A percentile compares a stretch with the other conserved stretches of the same genome.
phyloP scores from a whole-genome alignment of 805 yeast genomes.

The Nakazawaea siamensis region DNA sequence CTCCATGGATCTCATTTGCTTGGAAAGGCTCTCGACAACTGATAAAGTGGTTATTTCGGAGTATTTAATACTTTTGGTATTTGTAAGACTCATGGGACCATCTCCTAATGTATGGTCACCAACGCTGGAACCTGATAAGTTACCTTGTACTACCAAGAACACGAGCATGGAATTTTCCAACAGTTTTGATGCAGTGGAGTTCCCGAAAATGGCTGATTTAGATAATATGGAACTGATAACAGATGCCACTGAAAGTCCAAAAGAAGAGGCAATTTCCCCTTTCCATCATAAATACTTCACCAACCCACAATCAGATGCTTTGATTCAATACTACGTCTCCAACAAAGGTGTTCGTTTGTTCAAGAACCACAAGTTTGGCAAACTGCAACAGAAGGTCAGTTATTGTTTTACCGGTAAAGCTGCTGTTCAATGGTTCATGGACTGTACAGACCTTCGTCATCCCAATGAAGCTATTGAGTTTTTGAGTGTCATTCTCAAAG shows the following conservation, averaged over 20 bases:
- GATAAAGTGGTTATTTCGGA: conserved; percentile 57
- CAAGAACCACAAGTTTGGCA: conserved; percentile 27
- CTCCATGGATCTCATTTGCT: conserved; percentile 59
- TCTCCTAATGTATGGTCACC: conserved; percentile 63
- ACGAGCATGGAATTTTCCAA: background rate
- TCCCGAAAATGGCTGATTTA: background rate
- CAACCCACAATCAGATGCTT: conserved; percentile 83
- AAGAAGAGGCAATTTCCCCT: conserved; percentile 34
- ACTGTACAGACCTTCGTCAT: conserved; percentile 69
- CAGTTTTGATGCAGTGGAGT: background rate
- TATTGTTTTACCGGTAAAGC: conserved; percentile 68
- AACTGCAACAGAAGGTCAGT: conserved; percentile 19
- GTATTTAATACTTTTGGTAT: conserved; percentile 57
- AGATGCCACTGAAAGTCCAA: background rate
- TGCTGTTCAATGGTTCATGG: conserved; percentile 80
- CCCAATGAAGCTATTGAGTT: conserved; percentile 44
- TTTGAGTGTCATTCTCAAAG: conserved; percentile 39
- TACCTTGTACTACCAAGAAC: conserved; percentile 7
- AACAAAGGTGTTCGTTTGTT: conserved; percentile 56
- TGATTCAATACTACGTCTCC: conserved; percentile 70
- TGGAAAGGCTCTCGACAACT: conserved; percentile 54
- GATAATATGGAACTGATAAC: background rate
- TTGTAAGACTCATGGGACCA: conserved; percentile 55
- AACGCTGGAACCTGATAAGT: conserved; percentile 17
- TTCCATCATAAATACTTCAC: conserved; percentile 71